Base-by-base conservation (phyloP, 2,329 filamentous ascomycete genomes). In the Colletotrichum graminicola region DNA sequence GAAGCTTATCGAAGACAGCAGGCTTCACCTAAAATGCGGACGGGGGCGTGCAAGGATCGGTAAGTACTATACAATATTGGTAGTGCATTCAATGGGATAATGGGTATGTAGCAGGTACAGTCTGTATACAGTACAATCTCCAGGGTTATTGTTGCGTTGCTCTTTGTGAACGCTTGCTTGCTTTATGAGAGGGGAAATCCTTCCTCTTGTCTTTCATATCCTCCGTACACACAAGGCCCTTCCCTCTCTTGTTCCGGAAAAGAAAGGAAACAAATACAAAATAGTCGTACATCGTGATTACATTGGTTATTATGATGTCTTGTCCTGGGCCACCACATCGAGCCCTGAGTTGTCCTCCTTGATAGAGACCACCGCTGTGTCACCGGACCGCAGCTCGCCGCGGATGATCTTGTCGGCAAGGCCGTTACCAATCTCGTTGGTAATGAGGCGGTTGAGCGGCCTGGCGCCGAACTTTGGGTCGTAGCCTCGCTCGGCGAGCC, bases 371-470 rank as follows among this genome's bases (percentile, higher is more conserved):
- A 86, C 87, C 5, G 93, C 95, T 3, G 83, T 88, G 77, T 97
- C 91, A 0, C 94, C 94, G 69, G 85, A 89, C 80, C 91, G 92
- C 71, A 98, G 82, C 80, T 94, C 85, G 26, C 96, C 96, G 66
- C 93, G 87, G 76, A 98, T 98, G 76, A 99, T 97, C 84, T 92
- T 93, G 78, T 97, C 95, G 0, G 96, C 96, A 49, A 98, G 86
- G 4, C 90, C 87, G 80, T 98, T 98, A 71, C 93, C 92, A 75
- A 99, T 94, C 82, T 98, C 91, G 77, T 92, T 97, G 29, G 93
- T 90, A 75, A 98, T 98, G 63, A 98, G 87, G 47, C 96, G 88
- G 80, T 98, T 98, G 41, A 98, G 86, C 36, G 96, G 96, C 8
- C 96, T 88, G 10, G 96, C 96, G 73, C 96, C 96, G 79, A 94